phyloP scores from a whole-genome alignment of 352 stramenopile genomes.

The Globisporangium spinosum region DNA sequence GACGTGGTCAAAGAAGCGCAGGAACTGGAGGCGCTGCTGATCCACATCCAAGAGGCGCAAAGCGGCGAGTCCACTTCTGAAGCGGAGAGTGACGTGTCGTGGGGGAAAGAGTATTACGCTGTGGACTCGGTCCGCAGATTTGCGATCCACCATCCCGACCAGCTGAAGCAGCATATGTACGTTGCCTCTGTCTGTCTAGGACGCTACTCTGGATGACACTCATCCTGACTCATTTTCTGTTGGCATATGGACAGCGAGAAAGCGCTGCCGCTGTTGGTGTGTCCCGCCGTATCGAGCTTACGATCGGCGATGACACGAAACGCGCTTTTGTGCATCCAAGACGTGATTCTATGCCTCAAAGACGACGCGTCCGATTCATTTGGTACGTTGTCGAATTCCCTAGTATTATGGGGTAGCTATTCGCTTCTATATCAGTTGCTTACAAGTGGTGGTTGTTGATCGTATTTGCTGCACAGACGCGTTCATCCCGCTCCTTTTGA shows the following conservation, averaged over 20 bases:
- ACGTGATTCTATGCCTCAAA: constrained; percentile 39
- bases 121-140: constrained; percentile 45
- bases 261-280: constrained; percentile 35
- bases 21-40: constrained; percentile 33
- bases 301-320: constrained; percentile 66
- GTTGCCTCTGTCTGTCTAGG: constrained; percentile 9
- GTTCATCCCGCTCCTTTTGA: constrained; percentile 50
- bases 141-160: constrained; percentile 30
- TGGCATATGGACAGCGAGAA: constrained; percentile 1
- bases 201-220: not conserved
- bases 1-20: constrained; percentile 30
- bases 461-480: constrained; percentile 22
- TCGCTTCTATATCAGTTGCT: too few species aligned
- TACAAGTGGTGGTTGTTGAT: too few species aligned
- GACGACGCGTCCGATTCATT: constrained; percentile 29
- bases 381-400: constrained; percentile 11
- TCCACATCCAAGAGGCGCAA: constrained; percentile 7
- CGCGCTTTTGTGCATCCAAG: constrained; percentile 61
- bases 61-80: not conserved
- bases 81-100: constrained; percentile 22
- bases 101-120: constrained; percentile 39
- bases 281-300: constrained; percentile 52
- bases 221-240: not conserved
- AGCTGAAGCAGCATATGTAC: constrained; percentile 31
- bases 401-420: too few species aligned